Conservation (phyloP, 768 basidiomycete genomes). For the Stropharia rugosoannulata region DNA sequence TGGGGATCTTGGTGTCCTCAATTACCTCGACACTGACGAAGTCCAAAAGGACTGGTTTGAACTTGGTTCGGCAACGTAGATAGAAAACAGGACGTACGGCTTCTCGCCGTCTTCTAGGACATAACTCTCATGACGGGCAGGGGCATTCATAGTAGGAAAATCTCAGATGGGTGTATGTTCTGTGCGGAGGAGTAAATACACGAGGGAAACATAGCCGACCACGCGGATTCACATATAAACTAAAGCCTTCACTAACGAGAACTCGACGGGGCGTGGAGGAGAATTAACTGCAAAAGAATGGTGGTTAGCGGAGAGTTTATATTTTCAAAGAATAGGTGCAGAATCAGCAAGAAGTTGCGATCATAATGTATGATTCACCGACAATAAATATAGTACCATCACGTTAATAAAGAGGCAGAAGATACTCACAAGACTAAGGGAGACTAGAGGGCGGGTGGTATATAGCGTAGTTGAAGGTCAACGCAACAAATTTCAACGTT, state of each 20-base stretch:
- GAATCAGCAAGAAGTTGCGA: slow-evolving; percentile 48
- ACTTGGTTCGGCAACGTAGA: slow-evolving; percentile 8
- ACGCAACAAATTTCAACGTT: slow-evolving; percentile 8
- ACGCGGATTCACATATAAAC: slow-evolving; percentile 13
- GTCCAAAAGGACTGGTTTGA: slow-evolving; percentile 4
- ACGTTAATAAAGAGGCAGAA: slow-evolving; percentile 21
- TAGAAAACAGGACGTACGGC: slow-evolving; percentile 61
- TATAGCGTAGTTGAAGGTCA: slow-evolving; percentile 4
- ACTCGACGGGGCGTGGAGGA: neutral
- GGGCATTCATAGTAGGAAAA: slow-evolving; percentile 76
- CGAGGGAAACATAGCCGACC: slow-evolving; percentile 6
- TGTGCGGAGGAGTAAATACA: slow-evolving; percentile 17
- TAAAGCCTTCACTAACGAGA: neutral
- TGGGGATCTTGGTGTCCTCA: slow-evolving; percentile 97
- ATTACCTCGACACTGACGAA: slow-evolving; percentile 74
- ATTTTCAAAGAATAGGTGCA: slow-evolving; percentile 2
- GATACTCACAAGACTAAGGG: slow-evolving; percentile 25
- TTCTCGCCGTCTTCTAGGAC: slow-evolving; percentile 93
- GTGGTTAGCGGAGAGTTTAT: slow-evolving; percentile 1
- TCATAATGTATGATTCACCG: slow-evolving; percentile 53
- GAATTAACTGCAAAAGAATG: slow-evolving; percentile 5
- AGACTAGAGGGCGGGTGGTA: neutral
- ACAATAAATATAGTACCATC: slow-evolving; percentile 77
- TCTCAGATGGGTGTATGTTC: slow-evolving; percentile 12
- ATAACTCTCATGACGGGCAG: slow-evolving; percentile 88